Base-by-base conservation (phyloP, 768 basidiomycete genomes). In the Peribolospora baueri region DNA sequence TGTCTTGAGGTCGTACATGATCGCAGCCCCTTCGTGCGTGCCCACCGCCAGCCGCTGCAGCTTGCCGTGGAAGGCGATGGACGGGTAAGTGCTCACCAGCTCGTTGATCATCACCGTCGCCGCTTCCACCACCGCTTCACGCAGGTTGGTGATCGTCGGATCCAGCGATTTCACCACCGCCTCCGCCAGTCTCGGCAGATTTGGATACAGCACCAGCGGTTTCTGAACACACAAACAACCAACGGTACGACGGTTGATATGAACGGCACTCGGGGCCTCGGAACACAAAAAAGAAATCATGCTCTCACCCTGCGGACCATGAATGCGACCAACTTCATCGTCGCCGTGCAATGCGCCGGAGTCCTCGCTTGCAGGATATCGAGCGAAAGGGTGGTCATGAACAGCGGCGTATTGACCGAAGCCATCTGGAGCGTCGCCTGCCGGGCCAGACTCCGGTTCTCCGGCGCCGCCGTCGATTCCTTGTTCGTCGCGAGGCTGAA, bases 1-100 rank as follows among this genome's bases (percentile, higher is more conserved):
- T 0, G 88, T 87, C 68, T 95, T 93, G 53, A 97, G 74, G 64
- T 97, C 93, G 64, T 93, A 97, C 80, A 93, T 87, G 56, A 86
- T 74, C 53, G 88, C 79, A 0, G 88, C 87, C 0, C 91, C 93
- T 68, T 98, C 93, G 55, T 76, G 78, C 0, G 90, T 91, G 0
- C 93, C 93, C 0, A 95, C 87, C 0, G 83, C 85, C 4, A 97
- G 76, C 10, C 84, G 79, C 65, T 98, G 93, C 1, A 76, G 79
- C 3, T 74, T 70, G 70, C 78, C 79, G 62, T 95, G 83, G 65
- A 98, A 95, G 67, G 88, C 90, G n/a, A 95, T 78, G 0, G 80
- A 80, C 0, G 91, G 90, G 61, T 60, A 95, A 84, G 82, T 86
- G 62, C 81, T 80, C 8, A 97, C 93, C n/a, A 97, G 81, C 62